Evolutionary conservation across 139 green algal genomes (phyloP), one percentile per base, ranked within the genome.

Genomic region (Dunaliella primolecta): DNA sequence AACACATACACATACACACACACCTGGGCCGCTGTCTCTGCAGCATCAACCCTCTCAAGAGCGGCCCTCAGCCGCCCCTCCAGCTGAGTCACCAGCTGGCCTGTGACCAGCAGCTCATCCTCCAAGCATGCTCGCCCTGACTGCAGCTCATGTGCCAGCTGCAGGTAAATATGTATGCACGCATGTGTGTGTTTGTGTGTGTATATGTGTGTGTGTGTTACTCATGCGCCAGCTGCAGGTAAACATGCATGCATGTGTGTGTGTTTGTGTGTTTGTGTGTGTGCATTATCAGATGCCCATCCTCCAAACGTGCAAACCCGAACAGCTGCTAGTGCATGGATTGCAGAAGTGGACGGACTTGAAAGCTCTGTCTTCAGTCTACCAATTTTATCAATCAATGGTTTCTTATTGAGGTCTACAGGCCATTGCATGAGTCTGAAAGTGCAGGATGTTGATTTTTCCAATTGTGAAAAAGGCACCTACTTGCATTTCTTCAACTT

Each of bases 41-140:
- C 87, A 7, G 83, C 83, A 23, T 87, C 83, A 24, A 56, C 72
- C 0, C 85, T 80, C 0, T 24, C 77, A 21, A 87, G 75, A 24
- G 87, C 88, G 0, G 89, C 82, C 3, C 85, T 79, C 55, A 93
- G 75, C 2, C 83, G 81, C 0, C 80, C 56, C 81, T 95, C 92
- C 27, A 93, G 75, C 1, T 46, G 36, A 0, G 88, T 89, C 33
- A 91, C 86, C 24, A 93, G 89, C 1, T 80, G 74, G 29, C 85
- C 91, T 3, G 89, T 89, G 2, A 85, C 85, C 56, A 91, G 11
- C 70, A 94, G 83, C 87, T 95, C 88, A 21, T 87, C 85, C 80
- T 95, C 88, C 76, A 92, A 29, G 0, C 87, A 72, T 0, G 55
- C 84, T 71, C 86, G 89, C 24, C 80, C 87, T 1, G 78, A 87